Conservation (phyloP, 345 rosid species). For the Nephelium lappaceum region DNA sequence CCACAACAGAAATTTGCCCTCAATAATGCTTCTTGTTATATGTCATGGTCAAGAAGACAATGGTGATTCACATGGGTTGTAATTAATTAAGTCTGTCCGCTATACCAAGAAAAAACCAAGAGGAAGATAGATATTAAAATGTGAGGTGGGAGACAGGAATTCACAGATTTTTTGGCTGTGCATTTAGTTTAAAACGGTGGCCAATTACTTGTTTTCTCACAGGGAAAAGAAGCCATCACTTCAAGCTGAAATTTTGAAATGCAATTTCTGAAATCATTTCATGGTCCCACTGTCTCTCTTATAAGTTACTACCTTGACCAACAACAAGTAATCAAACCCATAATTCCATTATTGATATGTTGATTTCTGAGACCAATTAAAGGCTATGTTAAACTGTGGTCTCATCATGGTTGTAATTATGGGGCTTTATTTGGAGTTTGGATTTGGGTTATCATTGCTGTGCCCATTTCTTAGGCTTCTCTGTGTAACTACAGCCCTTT, state of each 20-base stretch:
- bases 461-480: neutral
- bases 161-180: neutral
- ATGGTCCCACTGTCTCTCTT: constrained; percentile 10
- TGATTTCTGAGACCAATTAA: neutral
- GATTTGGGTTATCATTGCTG: constrained; percentile 5
- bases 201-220: neutral
- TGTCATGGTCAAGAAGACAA: neutral
- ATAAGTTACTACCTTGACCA: neutral
- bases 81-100: neutral
- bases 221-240: neutral
- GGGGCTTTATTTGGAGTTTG: neutral
- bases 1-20: neutral
- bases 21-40: neutral
- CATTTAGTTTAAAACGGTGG: neutral
- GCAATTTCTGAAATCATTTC: neutral
- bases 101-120: too few relatives aligned
- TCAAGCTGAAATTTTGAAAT: constrained; percentile 5
- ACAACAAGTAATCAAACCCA: neutral
- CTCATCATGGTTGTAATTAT: constrained; percentile 23
- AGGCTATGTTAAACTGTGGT: neutral
- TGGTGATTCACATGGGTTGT: neutral
- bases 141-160: neutral
- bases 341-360: neutral
- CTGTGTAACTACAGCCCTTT: neutral
- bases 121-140: neutral